phyloP scores from a whole-genome alignment of 164 flowering plant genomes.

The Saururus chinensis region DNA sequence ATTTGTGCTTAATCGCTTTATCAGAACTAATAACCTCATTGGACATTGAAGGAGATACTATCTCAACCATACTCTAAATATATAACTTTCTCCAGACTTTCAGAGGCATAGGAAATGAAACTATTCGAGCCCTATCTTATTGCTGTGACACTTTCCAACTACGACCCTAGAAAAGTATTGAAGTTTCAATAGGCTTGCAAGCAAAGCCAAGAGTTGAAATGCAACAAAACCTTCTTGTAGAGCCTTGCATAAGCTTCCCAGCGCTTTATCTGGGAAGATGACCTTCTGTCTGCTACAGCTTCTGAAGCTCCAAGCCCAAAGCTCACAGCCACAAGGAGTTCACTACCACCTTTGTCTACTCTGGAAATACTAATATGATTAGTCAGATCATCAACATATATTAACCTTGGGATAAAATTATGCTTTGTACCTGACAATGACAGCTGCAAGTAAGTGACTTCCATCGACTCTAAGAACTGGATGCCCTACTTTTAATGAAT shows the following conservation, averaged over 20 bases:
- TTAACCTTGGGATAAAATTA: slow-evolving; percentile 60
- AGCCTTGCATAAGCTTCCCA: slow-evolving; percentile 92
- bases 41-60: no score
- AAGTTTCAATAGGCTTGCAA: neutral
- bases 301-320: slow-evolving; percentile 82
- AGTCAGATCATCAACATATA: neutral
- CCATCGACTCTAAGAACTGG: slow-evolving; percentile 91
- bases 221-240: slow-evolving; percentile 64
- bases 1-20: no score
- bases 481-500: slow-evolving; percentile 63
- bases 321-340: slow-evolving; percentile 89
- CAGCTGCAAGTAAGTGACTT: slow-evolving; percentile 88
- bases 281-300: slow-evolving; percentile 89
- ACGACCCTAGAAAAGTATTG: neutral
- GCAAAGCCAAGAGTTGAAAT: neutral
- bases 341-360: slow-evolving; percentile 77
- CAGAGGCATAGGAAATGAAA: no score
- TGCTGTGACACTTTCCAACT: neutral
- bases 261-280: slow-evolving; percentile 50
- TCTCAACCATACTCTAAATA: no score
- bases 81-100: no score
- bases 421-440: slow-evolving; percentile 80
- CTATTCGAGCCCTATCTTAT: no score
- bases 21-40: no score
- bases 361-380: slow-evolving; percentile 25